These are phyloP conservation scores for Macrophomina pseudophaseolina DNA, from an alignment of 2,329 filamentous ascomycete species.

Conservation along the genomic window DNA sequence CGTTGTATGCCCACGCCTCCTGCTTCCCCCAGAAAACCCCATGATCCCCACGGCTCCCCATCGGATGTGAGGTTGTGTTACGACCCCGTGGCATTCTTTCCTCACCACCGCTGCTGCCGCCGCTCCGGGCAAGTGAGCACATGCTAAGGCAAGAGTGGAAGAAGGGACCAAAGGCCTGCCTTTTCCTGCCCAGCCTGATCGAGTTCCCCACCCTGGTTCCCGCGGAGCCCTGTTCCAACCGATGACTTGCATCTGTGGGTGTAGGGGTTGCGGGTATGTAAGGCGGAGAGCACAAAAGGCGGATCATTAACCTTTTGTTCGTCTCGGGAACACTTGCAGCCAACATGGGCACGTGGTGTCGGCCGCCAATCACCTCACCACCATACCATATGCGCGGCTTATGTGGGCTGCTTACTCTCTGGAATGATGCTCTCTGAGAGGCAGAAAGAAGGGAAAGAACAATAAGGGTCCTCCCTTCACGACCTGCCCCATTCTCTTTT, in stretches of 20 bases:
- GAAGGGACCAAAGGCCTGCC: neutral
- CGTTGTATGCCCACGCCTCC: neutral
- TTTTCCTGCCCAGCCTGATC: neutral
- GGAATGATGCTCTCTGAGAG: neutral
- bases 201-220: neutral
- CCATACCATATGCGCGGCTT: neutral
- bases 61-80: conserved; percentile 2
- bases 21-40: neutral
- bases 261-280: conserved; percentile 2
- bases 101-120: neutral
- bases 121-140: neutral
- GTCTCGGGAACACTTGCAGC: conserved; percentile 7
- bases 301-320: neutral
- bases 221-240: neutral
- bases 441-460: no score
- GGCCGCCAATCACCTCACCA: conserved; percentile 2
- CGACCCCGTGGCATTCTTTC: neutral
- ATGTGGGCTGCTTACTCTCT: conserved; percentile 14
- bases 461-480: neutral
- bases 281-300: neutral
- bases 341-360: conserved; percentile 1
- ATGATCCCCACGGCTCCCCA: conserved; percentile 18
- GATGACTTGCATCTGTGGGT: conserved; percentile 21
- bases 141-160: neutral
- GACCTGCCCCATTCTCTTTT: neutral